phyloP scores from a whole-genome alignment of 2,329 filamentous ascomycete species.

The Penicillium rolfsii region DNA sequence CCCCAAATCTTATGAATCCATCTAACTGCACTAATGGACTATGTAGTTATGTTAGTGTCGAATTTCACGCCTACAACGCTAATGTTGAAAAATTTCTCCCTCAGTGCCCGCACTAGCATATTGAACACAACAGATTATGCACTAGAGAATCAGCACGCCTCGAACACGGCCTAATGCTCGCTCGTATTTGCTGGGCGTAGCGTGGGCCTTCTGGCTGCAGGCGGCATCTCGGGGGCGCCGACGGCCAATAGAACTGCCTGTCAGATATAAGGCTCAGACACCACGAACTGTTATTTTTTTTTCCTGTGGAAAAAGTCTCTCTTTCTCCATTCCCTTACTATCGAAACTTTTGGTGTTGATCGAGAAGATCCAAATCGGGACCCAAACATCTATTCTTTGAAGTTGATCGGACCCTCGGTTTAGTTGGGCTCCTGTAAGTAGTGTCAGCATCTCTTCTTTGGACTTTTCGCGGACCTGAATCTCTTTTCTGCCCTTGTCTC shows the following conservation, averaged over 20 bases:
- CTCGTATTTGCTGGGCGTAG: constrained; percentile 3
- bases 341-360: not conserved
- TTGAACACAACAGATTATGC: not conserved
- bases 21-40: not conserved
- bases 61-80: not conserved
- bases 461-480: not conserved
- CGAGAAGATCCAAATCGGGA: not conserved
- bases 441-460: not conserved
- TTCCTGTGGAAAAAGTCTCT: not conserved
- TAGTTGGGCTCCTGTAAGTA: not conserved
- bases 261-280: constrained; percentile 7
- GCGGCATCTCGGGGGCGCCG: constrained; percentile 5
- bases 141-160: not conserved
- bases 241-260: constrained; percentile 2
- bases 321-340: not conserved
- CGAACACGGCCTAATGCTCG: not conserved
- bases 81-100: not conserved
- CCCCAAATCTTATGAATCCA: not conserved
- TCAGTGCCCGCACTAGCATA: not conserved
- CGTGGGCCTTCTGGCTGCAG: not conserved
- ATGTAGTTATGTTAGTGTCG: not conserved
- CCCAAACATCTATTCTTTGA: not conserved
- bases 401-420: not conserved
- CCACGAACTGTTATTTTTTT: not conserved
- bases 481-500: not conserved